Evolutionary conservation across 2,329 filamentous ascomycete species (phyloP).

Genomic region (Trichoderma breve): DNA sequence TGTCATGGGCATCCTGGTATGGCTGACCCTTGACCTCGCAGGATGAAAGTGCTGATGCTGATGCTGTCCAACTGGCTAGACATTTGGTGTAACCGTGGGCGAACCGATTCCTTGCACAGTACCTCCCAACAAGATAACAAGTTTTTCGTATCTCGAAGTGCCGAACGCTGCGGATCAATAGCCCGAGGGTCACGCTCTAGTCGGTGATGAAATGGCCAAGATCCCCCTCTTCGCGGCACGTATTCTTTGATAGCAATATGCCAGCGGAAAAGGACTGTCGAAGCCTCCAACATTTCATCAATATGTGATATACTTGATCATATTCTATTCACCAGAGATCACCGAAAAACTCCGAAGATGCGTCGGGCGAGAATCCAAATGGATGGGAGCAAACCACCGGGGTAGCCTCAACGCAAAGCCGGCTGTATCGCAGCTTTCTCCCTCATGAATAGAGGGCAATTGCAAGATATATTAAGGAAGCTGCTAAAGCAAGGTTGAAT

Average conservation of each 20-base stretch:
- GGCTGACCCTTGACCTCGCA: neutral
- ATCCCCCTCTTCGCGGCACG: neutral
- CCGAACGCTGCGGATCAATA: neutral
- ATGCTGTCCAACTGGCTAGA: slow-evolving; percentile 27
- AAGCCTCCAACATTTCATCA: neutral
- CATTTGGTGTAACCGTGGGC: slow-evolving; percentile 60
- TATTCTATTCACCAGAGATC: neutral
- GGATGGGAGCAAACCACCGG: neutral
- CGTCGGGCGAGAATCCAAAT: neutral
- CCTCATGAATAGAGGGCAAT: neutral
- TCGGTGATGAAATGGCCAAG: neutral
- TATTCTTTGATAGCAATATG: neutral
- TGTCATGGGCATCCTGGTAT: slow-evolving; percentile 68
- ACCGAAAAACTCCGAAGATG: neutral
- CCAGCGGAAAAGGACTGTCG: neutral
- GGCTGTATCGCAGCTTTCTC: neutral
- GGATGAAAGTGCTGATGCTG: neutral
- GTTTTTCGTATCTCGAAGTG: slow-evolving; percentile 64
- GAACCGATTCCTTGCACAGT: slow-evolving; percentile 63
- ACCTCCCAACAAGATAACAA: slow-evolving; percentile 32
- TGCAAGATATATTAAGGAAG: neutral
- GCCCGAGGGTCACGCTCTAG: slow-evolving; percentile 22
- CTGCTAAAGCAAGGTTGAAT: neutral
- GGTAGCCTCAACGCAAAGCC: neutral
- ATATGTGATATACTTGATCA: neutral